phyloP scores from a whole-genome alignment of 2,329 filamentous ascomycete species.

The Penicillium sp. region DNA sequence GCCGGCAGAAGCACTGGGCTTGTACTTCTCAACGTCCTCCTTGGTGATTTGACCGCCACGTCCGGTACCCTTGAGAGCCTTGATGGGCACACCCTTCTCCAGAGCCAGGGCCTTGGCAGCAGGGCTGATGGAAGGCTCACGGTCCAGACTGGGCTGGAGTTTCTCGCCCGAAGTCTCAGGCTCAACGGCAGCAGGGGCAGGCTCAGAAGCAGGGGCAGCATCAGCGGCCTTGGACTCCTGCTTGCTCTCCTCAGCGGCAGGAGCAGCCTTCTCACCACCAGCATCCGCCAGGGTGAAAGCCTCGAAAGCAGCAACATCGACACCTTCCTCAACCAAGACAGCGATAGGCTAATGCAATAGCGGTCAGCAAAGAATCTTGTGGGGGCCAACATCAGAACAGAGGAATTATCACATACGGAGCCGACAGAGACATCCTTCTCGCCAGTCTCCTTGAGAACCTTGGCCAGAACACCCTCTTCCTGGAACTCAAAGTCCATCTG shows the following conservation, averaged over 20 bases:
- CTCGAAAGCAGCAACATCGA: slow-evolving; percentile 79
- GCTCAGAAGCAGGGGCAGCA: too few relatives aligned
- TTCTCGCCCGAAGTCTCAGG: slow-evolving; percentile 64
- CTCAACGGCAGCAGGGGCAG: slow-evolving; percentile 48
- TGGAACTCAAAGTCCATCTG: slow-evolving; percentile 99
- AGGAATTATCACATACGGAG: too few relatives aligned
- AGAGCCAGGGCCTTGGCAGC: slow-evolving; percentile 72
- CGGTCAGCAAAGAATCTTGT: too few relatives aligned
- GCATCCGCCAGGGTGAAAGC: slow-evolving; percentile 82
- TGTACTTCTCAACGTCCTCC: slow-evolving; percentile 83
- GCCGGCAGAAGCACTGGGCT: slow-evolving; percentile 50
- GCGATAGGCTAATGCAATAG: slow-evolving; percentile 74
- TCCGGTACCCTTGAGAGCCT: slow-evolving; percentile 75
- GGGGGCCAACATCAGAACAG: too few relatives aligned
- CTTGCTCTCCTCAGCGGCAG: slow-evolving; percentile 57
- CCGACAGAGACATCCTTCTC: slow-evolving; percentile 91
- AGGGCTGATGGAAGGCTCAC: slow-evolving; percentile 63
- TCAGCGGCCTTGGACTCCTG: slow-evolving; percentile 45
- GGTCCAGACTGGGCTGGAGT: slow-evolving; percentile 74
- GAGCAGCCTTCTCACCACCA: slow-evolving; percentile 66
- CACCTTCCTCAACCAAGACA: slow-evolving; percentile 82
- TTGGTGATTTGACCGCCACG: slow-evolving; percentile 79
- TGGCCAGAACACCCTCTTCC: slow-evolving; percentile 90
- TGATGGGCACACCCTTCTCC: slow-evolving; percentile 71
- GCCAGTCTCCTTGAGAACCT: slow-evolving; percentile 84